Conservation (phyloP, 805 yeast genomes). For the Wickerhamiella shivajii region DNA sequence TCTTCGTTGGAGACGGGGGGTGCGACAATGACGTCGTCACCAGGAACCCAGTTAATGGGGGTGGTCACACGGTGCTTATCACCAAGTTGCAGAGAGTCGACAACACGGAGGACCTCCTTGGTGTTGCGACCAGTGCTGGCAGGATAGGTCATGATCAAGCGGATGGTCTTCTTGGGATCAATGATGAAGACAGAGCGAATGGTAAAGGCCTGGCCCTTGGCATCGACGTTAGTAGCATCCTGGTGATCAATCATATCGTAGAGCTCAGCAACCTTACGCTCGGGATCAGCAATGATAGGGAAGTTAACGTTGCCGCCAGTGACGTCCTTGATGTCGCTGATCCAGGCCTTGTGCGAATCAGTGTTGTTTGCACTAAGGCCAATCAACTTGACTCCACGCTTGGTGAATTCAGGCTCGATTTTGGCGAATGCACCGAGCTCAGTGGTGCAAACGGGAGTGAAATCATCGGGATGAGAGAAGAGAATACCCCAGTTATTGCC, state of each 20-base stretch:
- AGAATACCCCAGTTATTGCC: conserved; percentile 74
- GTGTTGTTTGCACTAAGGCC: conserved; percentile 79
- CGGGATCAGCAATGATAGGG: conserved; percentile 82
- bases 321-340: conserved; percentile 79
- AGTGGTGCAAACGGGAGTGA: conserved; percentile 91
- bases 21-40: conserved; percentile 84
- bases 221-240: conserved; percentile 54
- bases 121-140: conserved; percentile 91
- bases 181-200: conserved; percentile 84
- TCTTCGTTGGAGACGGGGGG: conserved; percentile 70
- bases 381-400: conserved; percentile 72
- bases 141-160: conserved; percentile 76
- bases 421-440: conserved; percentile 91
- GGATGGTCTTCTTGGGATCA: conserved; percentile 78
- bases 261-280: conserved; percentile 62
- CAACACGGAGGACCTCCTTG: conserved; percentile 75
- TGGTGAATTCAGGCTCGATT: conserved; percentile 74
- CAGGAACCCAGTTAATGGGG: conserved; percentile 79
- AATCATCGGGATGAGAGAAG: conserved; percentile 89
- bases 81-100: conserved; percentile 74
- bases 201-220: conserved; percentile 65
- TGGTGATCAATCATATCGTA: conserved; percentile 80
- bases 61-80: conserved; percentile 79
- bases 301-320: conserved; percentile 58
- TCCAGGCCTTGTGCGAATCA: conserved; percentile 71